Evolutionary conservation across 345 rosid species (phyloP).

Genomic region (Fremontodendron californicum): DNA sequence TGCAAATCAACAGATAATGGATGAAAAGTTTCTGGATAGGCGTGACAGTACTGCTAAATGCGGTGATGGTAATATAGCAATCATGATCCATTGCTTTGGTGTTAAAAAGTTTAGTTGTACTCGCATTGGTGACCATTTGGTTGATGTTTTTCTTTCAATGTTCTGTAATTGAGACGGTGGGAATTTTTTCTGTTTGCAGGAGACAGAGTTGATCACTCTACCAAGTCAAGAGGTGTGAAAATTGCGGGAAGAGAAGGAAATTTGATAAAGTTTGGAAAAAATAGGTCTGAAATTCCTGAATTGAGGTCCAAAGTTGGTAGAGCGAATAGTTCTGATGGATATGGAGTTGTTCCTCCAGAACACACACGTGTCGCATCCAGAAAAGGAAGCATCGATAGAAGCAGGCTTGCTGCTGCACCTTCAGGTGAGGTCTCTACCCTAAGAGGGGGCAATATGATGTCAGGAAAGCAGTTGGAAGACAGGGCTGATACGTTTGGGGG

Average conservation of each 20-base stretch:
- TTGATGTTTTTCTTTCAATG: neutral
- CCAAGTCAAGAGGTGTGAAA: conserved; percentile 35
- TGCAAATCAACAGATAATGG: conserved; percentile 30
- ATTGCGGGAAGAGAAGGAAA: conserved; percentile 49
- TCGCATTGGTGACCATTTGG: neutral
- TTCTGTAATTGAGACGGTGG: neutral
- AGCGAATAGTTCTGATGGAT: conserved; percentile 32
- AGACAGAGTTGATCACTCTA: conserved; percentile 33
- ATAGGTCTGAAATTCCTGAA: conserved; percentile 47
- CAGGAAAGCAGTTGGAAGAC: conserved; percentile 47
- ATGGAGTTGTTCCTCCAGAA: conserved; percentile 38
- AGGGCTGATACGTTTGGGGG: conserved; percentile 41
- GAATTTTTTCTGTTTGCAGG: conserved; percentile 34
- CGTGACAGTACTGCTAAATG: conserved; percentile 32
- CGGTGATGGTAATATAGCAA: conserved; percentile 27
- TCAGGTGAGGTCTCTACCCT: conserved; percentile 37
- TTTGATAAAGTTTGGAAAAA: conserved; percentile 53
- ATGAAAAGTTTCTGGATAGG: conserved; percentile 34
- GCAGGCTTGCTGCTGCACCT: conserved; percentile 37
- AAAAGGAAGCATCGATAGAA: conserved; percentile 40
- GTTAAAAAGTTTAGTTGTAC: neutral
- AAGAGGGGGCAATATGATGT: conserved; percentile 37
- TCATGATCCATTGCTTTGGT: neutral
- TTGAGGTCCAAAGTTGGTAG: conserved; percentile 32
- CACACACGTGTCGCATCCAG: conserved; percentile 30